Base-by-base conservation (phyloP, 164 flowering plant species). In the Amborella trichopoda region DNA sequence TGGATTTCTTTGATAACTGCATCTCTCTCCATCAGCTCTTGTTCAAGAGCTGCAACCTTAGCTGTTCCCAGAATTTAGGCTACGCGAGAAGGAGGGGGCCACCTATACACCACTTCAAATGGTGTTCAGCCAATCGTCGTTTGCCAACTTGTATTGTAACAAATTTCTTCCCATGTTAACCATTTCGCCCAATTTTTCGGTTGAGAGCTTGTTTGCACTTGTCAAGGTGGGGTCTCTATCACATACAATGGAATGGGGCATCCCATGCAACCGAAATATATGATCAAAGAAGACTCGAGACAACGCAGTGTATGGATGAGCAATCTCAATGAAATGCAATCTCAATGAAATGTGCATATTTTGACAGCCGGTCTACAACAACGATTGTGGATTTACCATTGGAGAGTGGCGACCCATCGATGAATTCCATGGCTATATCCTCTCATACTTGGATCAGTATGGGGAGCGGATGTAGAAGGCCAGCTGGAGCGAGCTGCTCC, bases 111-210 rank as follows among this genome's bases (percentile, higher is more conserved):
- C 2, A 28, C 11, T 12, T 32, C 26, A 33, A 48, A 48, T n/a
- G 51, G 51, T 19, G 51, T 48, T 20, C 23, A 19, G 21, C 39
- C 13, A 13, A 30, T 28, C 1, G 26, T 48, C 18, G 26, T 9
- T 22, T 48, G 51, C 40, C 40, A 48, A 48, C 51, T 48, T 11
- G 51, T 48, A 22, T 48, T 48, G 26, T 32, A 33, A 22, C 40
- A 47, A 23, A 24, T 28, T 28, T 47, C 50, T 5, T 23, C 37
- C 50, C 38, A 47, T n/a, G 38, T 16, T 6, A 47, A 17, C 50
- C 38, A n/a, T n/a, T n/a, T n/a, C n/a, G n/a, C n/a, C n/a, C n/a
- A n/a, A n/a, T n/a, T n/a, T n/a, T n/a, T n/a, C 3, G 50, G 38
- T 9, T 46, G 36, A 10, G 51, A 48, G n/a, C 51, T 33, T 1